Conservation (phyloP, 306 rosid genomes). For the Astragalus glycyphyllos region DNA sequence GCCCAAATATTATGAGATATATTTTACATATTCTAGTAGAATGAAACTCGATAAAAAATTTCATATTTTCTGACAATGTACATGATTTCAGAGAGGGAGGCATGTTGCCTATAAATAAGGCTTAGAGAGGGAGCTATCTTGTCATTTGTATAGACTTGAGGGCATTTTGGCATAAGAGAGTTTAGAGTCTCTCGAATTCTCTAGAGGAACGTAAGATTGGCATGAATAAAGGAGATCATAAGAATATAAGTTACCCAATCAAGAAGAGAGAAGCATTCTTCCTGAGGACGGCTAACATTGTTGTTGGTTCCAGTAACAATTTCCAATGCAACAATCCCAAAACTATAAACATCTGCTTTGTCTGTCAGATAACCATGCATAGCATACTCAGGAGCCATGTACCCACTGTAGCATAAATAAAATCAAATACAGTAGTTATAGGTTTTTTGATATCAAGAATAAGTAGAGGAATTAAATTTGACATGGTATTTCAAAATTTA, state of each 20-base stretch:
- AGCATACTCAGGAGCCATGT: slow-evolving; percentile 67
- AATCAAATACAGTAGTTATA: slow-evolving; percentile 7
- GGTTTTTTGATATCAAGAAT: background rate
- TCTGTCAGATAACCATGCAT: slow-evolving; percentile 72
- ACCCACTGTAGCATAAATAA: slow-evolving; percentile 48
- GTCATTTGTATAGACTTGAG: no score
- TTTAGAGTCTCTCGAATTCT: background rate
- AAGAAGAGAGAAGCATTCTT: slow-evolving; percentile 52
- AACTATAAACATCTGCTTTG: slow-evolving; percentile 80
- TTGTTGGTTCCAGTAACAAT: slow-evolving; percentile 41
- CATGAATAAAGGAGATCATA: background rate
- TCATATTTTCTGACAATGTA: slow-evolving; percentile 3
- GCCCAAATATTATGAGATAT: background rate
- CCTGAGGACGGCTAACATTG: slow-evolving; percentile 42
- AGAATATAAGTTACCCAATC: slow-evolving; percentile 53
- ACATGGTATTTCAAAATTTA: background rate
- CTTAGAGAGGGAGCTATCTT: no score
- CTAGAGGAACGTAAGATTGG: background rate
- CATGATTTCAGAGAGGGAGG: background rate
- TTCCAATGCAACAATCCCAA: slow-evolving; percentile 58
- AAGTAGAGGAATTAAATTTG: background rate
- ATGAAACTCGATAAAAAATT: background rate
- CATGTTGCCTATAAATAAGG: no score
- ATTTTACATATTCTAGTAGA: background rate
- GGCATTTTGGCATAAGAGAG: no score